phyloP scores from a whole-genome alignment of 305 asterid genomes.

The Fraxinus dipetala region DNA sequence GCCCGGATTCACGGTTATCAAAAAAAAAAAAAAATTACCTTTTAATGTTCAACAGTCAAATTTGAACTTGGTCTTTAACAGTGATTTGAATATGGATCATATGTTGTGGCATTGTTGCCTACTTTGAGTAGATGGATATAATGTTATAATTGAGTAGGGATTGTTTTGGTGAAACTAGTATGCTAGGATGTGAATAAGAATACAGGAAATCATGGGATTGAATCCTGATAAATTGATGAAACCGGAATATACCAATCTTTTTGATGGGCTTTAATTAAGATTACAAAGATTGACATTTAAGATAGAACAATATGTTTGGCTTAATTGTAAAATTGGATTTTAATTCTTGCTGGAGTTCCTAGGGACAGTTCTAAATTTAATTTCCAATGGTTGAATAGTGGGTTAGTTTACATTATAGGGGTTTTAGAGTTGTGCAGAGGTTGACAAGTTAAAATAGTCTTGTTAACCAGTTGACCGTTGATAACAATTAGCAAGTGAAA shows the following conservation, averaged over 20 bases:
- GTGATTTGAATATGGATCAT: neutral
- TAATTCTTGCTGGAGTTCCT: neutral
- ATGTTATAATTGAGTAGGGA: neutral
- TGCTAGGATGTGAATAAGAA: neutral
- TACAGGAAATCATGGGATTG: neutral
- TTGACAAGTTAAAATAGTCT: neutral
- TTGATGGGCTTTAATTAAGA: neutral
- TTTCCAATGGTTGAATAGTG: neutral
- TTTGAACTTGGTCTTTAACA: neutral
- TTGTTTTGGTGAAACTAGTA: neutral
- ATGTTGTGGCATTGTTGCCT: neutral
- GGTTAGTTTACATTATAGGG: neutral
- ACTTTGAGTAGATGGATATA: neutral
- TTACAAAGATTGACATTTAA: neutral
- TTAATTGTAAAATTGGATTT: neutral
- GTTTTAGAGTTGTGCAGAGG: neutral
- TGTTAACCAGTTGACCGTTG: neutral
- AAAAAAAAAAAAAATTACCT: neutral
- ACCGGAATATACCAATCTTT: neutral
- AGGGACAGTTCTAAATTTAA: neutral
- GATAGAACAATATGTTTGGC: neutral
- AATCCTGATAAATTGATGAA: neutral
- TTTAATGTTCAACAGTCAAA: neutral
- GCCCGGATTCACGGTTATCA: no score
- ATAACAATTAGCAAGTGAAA: neutral